Conservation (phyloP, 164 flowering plant genomes). For the Umbilicus rupestris region DNA sequence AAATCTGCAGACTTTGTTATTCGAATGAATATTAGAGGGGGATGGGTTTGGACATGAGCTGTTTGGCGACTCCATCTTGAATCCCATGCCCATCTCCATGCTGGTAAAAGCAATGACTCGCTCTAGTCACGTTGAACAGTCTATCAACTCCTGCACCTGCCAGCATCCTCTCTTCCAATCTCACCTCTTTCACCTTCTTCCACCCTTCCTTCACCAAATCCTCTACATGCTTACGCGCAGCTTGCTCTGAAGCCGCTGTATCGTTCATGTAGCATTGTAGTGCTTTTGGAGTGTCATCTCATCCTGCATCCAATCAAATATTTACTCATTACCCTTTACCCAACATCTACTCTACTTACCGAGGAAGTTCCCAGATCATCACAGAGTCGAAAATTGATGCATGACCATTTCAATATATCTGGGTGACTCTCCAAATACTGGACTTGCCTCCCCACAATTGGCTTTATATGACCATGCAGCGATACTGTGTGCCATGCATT, state of each 20-base stretch:
- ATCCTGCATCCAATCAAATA: conserved; percentile 16
- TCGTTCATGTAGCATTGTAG: conserved; percentile 30
- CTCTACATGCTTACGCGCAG: conserved; percentile 18
- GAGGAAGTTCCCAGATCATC: conserved; percentile 13
- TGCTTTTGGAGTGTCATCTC: conserved; percentile 28
- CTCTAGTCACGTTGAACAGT: conserved; percentile 9
- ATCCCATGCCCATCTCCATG: conserved; percentile 7
- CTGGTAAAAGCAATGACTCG: conserved; percentile 2
- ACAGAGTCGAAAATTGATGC: conserved; percentile 2
- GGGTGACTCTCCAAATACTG: neutral
- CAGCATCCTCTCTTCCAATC: conserved; percentile 1
- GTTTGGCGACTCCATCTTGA: conserved; percentile 4
- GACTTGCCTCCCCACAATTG: neutral
- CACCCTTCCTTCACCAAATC: conserved; percentile 11
- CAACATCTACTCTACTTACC: too few species aligned
- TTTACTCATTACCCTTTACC: too few species aligned
- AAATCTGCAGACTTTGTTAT: too few species aligned
- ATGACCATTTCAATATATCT: neutral
- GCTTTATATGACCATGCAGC: neutral
- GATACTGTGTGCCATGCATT: neutral
- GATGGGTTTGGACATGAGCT: neutral
- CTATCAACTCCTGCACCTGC: neutral
- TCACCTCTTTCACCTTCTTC: conserved; percentile 20
- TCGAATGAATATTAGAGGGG: neutral
- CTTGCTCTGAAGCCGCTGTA: conserved; percentile 19